phyloP scores from a whole-genome alignment of 768 basidiomycete genomes.

The Boletus rubescentipes region DNA sequence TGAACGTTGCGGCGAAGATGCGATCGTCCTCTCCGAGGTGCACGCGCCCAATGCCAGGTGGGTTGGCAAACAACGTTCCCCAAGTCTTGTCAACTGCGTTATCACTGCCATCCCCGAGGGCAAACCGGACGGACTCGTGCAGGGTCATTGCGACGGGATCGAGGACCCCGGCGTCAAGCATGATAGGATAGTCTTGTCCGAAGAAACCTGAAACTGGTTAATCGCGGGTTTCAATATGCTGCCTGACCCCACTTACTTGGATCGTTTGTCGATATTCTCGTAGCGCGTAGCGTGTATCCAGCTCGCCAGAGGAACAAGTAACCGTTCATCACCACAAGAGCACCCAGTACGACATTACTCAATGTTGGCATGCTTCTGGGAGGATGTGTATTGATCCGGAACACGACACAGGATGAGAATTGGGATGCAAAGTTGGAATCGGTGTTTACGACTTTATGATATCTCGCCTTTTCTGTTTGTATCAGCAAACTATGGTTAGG shows the following conservation, averaged over 20 bases:
- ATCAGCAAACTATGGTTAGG: no score
- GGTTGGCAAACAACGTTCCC: constrained; percentile 9
- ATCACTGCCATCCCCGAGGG: constrained; percentile 1
- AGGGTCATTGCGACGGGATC: constrained; percentile 10
- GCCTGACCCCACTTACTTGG: background rate
- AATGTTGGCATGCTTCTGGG: background rate
- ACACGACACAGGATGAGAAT: no score
- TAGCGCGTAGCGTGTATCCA: background rate
- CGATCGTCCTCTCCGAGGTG: constrained; percentile 6
- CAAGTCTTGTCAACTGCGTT: constrained; percentile 7
- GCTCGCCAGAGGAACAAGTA: constrained; percentile 5
- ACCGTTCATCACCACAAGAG: constrained; percentile 4
- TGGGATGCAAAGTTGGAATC: no score
- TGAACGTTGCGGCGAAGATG: constrained; percentile 5
- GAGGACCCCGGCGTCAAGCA: constrained; percentile 5
- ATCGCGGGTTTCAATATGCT: background rate
- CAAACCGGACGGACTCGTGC: constrained; percentile 5
- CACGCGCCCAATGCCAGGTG: constrained; percentile 9
- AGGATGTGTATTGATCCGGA: no score
- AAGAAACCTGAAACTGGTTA: constrained; percentile 1
- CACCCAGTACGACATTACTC: background rate
- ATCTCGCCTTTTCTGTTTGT: no score
- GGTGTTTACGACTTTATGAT: no score
- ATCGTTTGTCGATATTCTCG: background rate
- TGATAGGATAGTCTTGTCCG: constrained; percentile 7